Evolutionary conservation across 1,284 basidiomycete species (phyloP).

Genomic region (Mycosarcoma mackinlayi): DNA sequence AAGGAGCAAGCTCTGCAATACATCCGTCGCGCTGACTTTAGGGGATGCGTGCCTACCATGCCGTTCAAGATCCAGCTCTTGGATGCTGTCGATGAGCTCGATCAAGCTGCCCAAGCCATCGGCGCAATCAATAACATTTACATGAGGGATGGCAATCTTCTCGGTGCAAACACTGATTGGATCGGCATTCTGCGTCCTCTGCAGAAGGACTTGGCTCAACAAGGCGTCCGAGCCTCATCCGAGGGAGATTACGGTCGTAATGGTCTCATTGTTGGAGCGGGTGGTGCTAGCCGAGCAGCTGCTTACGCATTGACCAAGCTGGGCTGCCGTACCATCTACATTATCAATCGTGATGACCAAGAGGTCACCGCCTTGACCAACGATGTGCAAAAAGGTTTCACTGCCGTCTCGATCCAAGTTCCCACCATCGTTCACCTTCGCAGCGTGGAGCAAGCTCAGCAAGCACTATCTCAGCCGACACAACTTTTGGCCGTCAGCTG

Average conservation of each 20-base stretch:
- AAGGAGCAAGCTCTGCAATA: conserved; percentile 13
- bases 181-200: conserved; percentile 16
- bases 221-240: conserved; percentile 2
- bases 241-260: background rate
- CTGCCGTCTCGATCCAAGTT: conserved; percentile 6
- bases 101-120: conserved; percentile 12
- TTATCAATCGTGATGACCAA: conserved; percentile 17
- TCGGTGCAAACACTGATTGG: conserved; percentile 18
- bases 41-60: conserved; percentile 16
- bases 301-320: conserved; percentile 13
- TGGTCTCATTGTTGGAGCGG: conserved; percentile 18
- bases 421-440: conserved; percentile 11
- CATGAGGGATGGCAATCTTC: conserved; percentile 5
- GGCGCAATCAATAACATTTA: conserved; percentile 22
- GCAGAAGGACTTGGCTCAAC: conserved; percentile 9
- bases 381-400: conserved; percentile 7
- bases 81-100: conserved; percentile 15
- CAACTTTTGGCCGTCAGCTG: conserved; percentile 10
- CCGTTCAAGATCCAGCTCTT: conserved; percentile 17
- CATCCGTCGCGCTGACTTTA: conserved; percentile 13
- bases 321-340: conserved; percentile 11
- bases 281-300: conserved; percentile 14
- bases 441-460: conserved; percentile 10
- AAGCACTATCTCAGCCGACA: background rate
- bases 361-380: conserved; percentile 7